Conservation (phyloP, 768 basidiomycete species). For the Rubroboletus pulcherrimus region DNA sequence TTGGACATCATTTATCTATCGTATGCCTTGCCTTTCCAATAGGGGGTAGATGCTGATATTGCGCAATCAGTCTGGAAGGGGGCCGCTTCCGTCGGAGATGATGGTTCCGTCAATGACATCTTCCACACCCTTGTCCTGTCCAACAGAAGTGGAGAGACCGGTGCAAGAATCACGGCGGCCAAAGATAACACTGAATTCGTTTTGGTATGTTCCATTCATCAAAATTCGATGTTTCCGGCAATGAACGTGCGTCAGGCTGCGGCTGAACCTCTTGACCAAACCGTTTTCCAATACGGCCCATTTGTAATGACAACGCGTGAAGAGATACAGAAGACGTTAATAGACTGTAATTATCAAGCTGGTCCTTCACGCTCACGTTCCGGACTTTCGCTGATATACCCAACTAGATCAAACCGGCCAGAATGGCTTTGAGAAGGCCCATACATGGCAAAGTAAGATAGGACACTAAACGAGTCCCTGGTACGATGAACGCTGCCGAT, state of each 20-base stretch:
- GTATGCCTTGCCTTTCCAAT: conserved; percentile 39
- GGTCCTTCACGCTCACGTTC: background rate
- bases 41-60: background rate
- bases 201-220: conserved; percentile 44
- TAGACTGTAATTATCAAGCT: conserved; percentile 59
- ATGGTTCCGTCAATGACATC: conserved; percentile 42
- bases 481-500: background rate
- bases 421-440: conserved; percentile 92
- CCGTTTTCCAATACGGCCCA: conserved; percentile 82
- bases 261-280: conserved; percentile 86
- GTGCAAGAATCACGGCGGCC: conserved; percentile 59
- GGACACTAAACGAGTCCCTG: conserved; percentile 32
- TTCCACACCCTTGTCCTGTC: conserved; percentile 88
- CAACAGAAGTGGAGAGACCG: conserved; percentile 51
- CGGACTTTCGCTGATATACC: conserved; percentile 4
- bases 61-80: conserved; percentile 43
- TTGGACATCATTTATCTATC: conserved; percentile 89
- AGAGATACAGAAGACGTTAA: conserved; percentile 78
- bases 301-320: conserved; percentile 81
- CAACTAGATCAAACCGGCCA: conserved; percentile 58
- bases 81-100: conserved; percentile 54
- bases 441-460: conserved; percentile 83
- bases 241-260: conserved; percentile 49
- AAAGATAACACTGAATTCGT: conserved; percentile 70
- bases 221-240: background rate